These are phyloP conservation scores for Durusdinium trenchii DNA, from an alignment of 73 alveolate genomes.

Conservation along the genomic window DNA sequence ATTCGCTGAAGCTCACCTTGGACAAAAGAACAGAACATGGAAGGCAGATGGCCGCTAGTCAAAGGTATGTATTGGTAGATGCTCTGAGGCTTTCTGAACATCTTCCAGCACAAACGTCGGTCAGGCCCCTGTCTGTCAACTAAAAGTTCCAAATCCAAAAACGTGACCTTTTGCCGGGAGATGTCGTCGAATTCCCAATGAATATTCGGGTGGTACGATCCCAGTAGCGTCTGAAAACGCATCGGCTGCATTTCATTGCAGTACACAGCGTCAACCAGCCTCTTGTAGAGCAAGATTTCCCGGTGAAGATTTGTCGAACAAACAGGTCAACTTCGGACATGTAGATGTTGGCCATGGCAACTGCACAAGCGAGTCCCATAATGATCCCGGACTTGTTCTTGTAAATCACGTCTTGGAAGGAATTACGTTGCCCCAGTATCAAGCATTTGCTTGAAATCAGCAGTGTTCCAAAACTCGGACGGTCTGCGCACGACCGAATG, in stretches of 20 bases:
- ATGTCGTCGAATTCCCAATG: neutral
- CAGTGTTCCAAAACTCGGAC: neutral
- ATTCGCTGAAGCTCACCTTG: neutral
- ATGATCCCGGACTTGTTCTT: neutral
- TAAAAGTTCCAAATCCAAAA: neutral
- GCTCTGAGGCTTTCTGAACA: neutral
- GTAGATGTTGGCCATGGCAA: slow-evolving; percentile 14
- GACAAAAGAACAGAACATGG: neutral
- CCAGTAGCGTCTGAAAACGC: neutral
- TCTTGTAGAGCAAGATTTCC: neutral
- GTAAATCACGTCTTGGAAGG: neutral
- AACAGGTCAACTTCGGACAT: neutral
- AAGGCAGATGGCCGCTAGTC: neutral
- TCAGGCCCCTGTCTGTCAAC: neutral
- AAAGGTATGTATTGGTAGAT: neutral
- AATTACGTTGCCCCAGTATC: neutral
- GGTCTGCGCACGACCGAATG: neutral
- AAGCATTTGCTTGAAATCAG: neutral
- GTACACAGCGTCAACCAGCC: neutral
- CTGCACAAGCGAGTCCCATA: neutral
- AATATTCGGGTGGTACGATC: neutral
- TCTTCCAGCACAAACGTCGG: neutral
- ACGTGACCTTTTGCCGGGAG: neutral
- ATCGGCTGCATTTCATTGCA: neutral
- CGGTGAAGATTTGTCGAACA: neutral